Evolutionary conservation across 805 yeast species (phyloP), one percentile per base, ranked within the genome.

Genomic region (Kodamaea neixiangensis): DNA sequence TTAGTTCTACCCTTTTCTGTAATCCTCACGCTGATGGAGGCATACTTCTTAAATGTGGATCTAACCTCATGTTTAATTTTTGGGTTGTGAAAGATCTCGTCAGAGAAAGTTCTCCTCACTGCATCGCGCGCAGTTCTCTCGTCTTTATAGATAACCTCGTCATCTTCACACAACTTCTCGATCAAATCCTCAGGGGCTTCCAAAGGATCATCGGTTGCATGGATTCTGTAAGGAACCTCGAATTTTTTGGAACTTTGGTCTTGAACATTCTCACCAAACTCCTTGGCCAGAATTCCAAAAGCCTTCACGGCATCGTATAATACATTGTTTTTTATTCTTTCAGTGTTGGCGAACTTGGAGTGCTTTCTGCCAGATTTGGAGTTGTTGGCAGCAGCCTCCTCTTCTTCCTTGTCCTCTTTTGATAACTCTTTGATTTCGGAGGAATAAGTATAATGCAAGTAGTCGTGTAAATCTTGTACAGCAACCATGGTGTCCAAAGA

Each of bases 401-500:
- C 61, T 13, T 53, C 58, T 3, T 54, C 57, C 19, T 48, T 60
- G 11, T 54, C 58, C 34, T 51, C 52, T 50, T 58, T 54, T 17
- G 79, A 50, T 38, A 59, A 69, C 47, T 83, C 84, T 53, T 81
- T 80, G 44, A 86, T 67, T 54, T 81, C 79, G 2, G 75, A 67
- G n/a, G 89, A 79, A 59, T 83, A 86, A 1, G 78, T 75, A 71
- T 92, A 94, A 58, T 84, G 86, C 49, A 94, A 65, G 65, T 86
- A 92, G 54, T 92, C 97, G 59, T 85, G 83, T 33, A 90, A 72
- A 71, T 94, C 99, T 67, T 93, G 97, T 49, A 86, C 78, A 53
- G 89, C 96, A 3, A 87, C 86, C 67, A 89, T 80, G 3, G 86
- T 73, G 42, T 77, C 79, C 20, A 90, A 83, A 14, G 73, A 66